Evolutionary conservation across 495 filamentous ascomycete genomes (phyloP).

Genomic region (Coniosporium apollinis): DNA sequence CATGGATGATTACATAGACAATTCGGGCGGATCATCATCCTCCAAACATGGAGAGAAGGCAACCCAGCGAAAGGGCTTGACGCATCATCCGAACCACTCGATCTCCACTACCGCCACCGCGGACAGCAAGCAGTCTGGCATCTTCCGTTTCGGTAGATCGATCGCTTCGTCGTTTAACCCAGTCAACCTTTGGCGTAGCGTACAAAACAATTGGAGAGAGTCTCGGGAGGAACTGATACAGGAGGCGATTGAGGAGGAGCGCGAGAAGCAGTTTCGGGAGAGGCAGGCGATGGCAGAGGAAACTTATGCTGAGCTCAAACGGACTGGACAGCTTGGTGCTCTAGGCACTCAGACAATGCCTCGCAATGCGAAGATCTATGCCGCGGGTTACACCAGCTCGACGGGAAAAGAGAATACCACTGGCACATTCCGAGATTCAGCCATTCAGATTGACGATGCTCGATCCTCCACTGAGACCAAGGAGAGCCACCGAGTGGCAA

Average conservation of each 20-base stretch:
- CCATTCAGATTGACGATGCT: slow-evolving; percentile 14
- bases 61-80: background rate
- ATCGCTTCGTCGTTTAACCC: slow-evolving; percentile 13
- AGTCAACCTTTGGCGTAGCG: slow-evolving; percentile 11
- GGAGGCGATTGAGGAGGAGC: slow-evolving; percentile 17
- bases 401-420: no score
- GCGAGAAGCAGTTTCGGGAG: slow-evolving; percentile 19
- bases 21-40: background rate
- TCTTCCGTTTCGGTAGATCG: slow-evolving; percentile 14
- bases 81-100: slow-evolving; percentile 1
- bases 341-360: slow-evolving; percentile 6
- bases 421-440: slow-evolving; percentile 17
- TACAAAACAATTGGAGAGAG: slow-evolving; percentile 8
- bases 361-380: slow-evolving; percentile 4
- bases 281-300: slow-evolving; percentile 33
- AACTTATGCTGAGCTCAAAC: slow-evolving; percentile 46
- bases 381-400: background rate
- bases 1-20: slow-evolving; percentile 15
- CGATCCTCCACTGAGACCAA: slow-evolving; percentile 9
- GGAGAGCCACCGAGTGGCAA: background rate
- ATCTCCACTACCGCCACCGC: slow-evolving; percentile 1
- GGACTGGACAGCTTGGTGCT: slow-evolving; percentile 36
- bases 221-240: slow-evolving; percentile 8
- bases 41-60: background rate
- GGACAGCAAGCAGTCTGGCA: slow-evolving; percentile 4